phyloP scores from a whole-genome alignment of 768 basidiomycete genomes.

The Tulasnella sp. region DNA sequence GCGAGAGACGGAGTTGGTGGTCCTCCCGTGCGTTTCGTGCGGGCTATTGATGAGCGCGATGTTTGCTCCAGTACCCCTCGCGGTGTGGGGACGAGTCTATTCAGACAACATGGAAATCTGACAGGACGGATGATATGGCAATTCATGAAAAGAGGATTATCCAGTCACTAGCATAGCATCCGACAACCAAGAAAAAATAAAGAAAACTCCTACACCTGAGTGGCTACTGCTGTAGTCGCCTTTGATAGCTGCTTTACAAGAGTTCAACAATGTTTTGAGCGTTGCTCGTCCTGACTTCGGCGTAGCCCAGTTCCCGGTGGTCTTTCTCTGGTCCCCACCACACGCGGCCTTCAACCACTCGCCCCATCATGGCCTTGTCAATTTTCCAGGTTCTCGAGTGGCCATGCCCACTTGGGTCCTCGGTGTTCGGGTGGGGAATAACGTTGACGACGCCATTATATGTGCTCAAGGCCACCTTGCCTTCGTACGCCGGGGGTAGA shows the following conservation, averaged over 20 bases:
- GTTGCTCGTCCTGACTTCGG: conserved; percentile 2
- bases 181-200: too few species aligned
- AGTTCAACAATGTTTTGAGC: conserved; percentile 1
- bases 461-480: not conserved
- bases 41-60: too few species aligned
- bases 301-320: conserved; percentile 2
- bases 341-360: not conserved
- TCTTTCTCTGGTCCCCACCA: conserved; percentile 14
- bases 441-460: not conserved
- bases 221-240: too few species aligned
- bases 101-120: too few species aligned
- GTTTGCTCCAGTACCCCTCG: too few species aligned
- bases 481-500: conserved; percentile 11
- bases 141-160: too few species aligned
- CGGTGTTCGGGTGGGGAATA: not conserved
- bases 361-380: not conserved
- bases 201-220: too few species aligned
- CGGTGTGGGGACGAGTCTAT: too few species aligned
- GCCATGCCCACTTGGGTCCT: conserved; percentile 7
- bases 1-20: too few species aligned
- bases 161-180: too few species aligned
- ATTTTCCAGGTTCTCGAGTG: not conserved
- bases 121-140: too few species aligned
- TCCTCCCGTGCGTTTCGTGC: too few species aligned
- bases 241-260: not conserved